Evolutionary conservation across 176 grass and related monocot species (phyloP).

Genomic region (Juncus inflexus): DNA sequence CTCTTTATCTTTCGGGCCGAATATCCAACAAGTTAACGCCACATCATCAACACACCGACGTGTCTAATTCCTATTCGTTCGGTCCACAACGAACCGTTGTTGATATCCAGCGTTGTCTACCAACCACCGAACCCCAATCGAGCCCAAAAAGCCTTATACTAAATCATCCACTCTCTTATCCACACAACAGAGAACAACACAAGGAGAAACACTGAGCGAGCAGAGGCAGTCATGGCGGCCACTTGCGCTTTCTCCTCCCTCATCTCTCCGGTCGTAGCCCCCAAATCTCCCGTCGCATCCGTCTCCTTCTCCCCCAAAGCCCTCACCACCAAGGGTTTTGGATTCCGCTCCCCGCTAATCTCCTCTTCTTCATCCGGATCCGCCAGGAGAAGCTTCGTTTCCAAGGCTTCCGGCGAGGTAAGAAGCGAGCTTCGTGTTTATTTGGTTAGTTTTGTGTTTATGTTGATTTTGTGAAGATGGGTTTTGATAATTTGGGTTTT

Average conservation of each 20-base stretch:
- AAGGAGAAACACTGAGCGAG: background rate
- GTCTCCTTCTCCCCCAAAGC: conserved; percentile 10
- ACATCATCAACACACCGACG: too few species aligned
- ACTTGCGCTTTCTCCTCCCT: conserved; percentile 49
- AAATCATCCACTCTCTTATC: background rate
- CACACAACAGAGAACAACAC: background rate
- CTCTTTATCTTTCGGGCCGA: too few species aligned
- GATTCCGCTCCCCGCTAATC: conserved; percentile 24
- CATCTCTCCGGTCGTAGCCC: conserved; percentile 25
- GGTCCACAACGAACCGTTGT: too few species aligned
- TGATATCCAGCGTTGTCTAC: background rate
- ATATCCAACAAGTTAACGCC: too few species aligned
- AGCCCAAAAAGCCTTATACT: background rate
- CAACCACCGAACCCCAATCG: background rate
- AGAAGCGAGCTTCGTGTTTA: conserved; percentile 20
- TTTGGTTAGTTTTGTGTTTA: background rate
- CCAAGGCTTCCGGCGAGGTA: conserved; percentile 44
- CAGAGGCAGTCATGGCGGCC: conserved; percentile 37
- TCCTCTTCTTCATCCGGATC: conserved; percentile 30
- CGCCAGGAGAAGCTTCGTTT: conserved; percentile 38
- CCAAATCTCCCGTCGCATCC: conserved; percentile 11
- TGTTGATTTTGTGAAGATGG: background rate
- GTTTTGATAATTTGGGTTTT: background rate
- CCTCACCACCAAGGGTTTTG: conserved; percentile 18
- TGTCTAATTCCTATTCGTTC: too few species aligned